These are phyloP conservation scores for Ambrosia artemisiifolia DNA, from an alignment of 129 eudicot genomes.

Conservation along the genomic window DNA sequence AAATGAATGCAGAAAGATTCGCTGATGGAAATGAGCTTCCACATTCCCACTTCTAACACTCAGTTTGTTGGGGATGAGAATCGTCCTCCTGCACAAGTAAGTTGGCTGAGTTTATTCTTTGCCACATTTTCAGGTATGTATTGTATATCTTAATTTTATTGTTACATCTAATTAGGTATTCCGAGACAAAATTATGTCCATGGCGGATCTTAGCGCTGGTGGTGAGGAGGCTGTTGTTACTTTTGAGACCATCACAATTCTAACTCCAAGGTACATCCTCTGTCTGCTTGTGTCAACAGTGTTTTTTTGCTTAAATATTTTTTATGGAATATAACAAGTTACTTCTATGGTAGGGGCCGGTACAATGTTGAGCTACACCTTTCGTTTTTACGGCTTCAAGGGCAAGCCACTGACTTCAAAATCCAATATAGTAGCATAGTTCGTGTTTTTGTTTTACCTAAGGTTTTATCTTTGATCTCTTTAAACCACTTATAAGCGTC, in stretches of 20 bases:
- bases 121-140: slow-evolving; percentile 1
- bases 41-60: slow-evolving; percentile 86
- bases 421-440: slow-evolving; percentile 98
- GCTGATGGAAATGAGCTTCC: slow-evolving; percentile 95
- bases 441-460: slow-evolving; percentile 83
- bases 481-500: neutral
- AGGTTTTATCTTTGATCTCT: slow-evolving; percentile 41
- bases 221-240: slow-evolving; percentile 96
- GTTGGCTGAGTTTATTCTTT: slow-evolving; percentile 3
- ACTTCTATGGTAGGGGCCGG: slow-evolving; percentile 59
- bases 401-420: slow-evolving; percentile 95
- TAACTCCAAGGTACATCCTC: slow-evolving; percentile 78
- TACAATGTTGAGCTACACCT: slow-evolving; percentile 91
- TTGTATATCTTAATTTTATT: neutral
- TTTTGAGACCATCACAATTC: slow-evolving; percentile 87
- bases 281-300: neutral
- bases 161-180: slow-evolving; percentile 52
- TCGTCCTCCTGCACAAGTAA: slow-evolving; percentile 87
- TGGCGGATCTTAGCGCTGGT: slow-evolving; percentile 92
- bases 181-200: slow-evolving; percentile 68
- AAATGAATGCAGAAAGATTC: slow-evolving; percentile 74
- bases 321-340: slow-evolving; percentile 5
- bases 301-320: neutral
- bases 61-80: slow-evolving; percentile 97
- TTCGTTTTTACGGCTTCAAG: slow-evolving; percentile 90